Evolutionary conservation across 805 yeast genomes (phyloP), one percentile per base, ranked within the genome.

Genomic region (Kodamaea jinghongensis): DNA sequence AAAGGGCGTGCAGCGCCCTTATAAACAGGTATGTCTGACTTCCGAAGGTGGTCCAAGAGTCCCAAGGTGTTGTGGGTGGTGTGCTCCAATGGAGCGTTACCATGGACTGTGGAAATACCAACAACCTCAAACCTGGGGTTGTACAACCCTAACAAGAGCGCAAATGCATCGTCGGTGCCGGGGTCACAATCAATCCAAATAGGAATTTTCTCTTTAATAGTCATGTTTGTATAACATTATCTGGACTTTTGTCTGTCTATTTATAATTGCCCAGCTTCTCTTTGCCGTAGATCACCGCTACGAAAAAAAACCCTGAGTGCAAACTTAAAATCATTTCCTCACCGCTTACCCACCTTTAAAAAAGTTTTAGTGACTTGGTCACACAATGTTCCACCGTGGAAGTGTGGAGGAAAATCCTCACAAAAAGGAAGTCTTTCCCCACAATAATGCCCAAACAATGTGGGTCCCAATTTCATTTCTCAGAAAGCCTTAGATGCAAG

Each of bases 101-200:
- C 95, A 52, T 79, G 82, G 15, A 81, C 83, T 0, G 91, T 80
- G 22, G 88, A 79, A n/a, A 86, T 70, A 2, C 93, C 95, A 3
- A 79, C 49, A 7, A 86, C 58, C 11, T 75, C 58, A 60, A 78
- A 76, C 17, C 70, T 61, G 0, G 87, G 85, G 46, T 79, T 75
- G 52, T 73, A 76, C 6, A 77, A 65, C 0, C 86, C 78, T 17
- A 88, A 47, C 7, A 85, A 62, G 6, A 88, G 68, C 3, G 93
- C 96, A 32, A 86, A 73, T 1, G 86, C 82, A 52, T 88, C 96
- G 54, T 88, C 96, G 52, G 84, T 93, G 1, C 96, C 96, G 0
- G 96, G 95, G 55, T 88, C 96, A 59, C 96, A 88, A 61, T 88
- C 96, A 9, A 88, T 60, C 96, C 96, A 88, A 4, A 88, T 52